Conservation (phyloP, 2,329 filamentous ascomycete species). For the Elsinoe ampelina region DNA sequence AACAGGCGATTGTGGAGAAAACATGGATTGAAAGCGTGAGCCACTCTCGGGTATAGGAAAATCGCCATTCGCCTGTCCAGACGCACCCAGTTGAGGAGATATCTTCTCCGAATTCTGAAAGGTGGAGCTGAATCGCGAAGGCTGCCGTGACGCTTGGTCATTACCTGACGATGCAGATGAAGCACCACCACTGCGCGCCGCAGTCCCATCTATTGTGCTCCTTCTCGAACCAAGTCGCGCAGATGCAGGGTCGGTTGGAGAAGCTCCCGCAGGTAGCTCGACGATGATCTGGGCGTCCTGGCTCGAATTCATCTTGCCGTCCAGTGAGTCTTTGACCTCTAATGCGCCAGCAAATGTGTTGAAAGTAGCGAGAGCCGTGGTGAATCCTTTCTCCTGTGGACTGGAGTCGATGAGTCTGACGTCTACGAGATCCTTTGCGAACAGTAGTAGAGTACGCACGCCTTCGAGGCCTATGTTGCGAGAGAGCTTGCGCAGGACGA, state of each 20-base stretch:
- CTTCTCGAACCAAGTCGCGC: constrained; percentile 32
- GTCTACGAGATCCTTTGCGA: constrained; percentile 53
- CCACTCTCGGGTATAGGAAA: constrained; percentile 49
- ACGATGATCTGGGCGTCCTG: constrained; percentile 51
- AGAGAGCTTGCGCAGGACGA: constrained; percentile 52
- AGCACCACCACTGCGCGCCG: constrained; percentile 33
- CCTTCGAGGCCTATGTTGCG: constrained; percentile 49
- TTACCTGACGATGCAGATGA: constrained; percentile 39
- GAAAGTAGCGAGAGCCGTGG: constrained; percentile 52
- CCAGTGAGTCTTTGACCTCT: constrained; percentile 49
- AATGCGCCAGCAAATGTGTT: constrained; percentile 47
- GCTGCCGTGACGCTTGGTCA: constrained; percentile 38
- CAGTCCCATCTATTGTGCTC: constrained; percentile 45
- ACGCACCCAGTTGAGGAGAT: constrained; percentile 45
- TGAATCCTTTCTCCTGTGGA: constrained; percentile 48
- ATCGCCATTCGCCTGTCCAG: constrained; percentile 46
- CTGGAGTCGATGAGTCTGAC: constrained; percentile 50
- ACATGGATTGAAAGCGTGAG: constrained; percentile 52
- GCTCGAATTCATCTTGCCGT: constrained; percentile 54
- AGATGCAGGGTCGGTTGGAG: constrained; percentile 17
- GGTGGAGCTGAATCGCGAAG: constrained; percentile 51
- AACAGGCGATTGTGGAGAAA: constrained; percentile 65
- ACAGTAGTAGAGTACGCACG: constrained; percentile 55
- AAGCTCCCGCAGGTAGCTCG: constrained; percentile 41
- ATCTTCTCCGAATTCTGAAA: constrained; percentile 55